phyloP scores from a whole-genome alignment of 2,329 filamentous ascomycete species.

The Chaetothyriales sp. region DNA sequence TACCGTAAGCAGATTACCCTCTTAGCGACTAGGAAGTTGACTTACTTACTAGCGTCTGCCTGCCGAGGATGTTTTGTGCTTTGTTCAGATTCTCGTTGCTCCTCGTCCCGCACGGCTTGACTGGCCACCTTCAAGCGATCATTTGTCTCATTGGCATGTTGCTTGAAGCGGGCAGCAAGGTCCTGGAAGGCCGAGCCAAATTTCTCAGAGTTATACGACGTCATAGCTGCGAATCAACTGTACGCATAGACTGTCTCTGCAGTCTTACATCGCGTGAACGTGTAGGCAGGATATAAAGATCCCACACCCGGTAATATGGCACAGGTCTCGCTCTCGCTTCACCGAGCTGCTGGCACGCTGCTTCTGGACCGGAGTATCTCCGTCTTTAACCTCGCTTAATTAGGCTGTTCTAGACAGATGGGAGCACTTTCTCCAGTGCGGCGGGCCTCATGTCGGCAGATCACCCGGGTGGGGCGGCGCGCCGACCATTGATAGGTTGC shows the following conservation, averaged over 20 bases:
- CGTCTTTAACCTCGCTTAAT: background rate
- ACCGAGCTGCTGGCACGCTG: background rate
- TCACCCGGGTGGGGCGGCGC: background rate
- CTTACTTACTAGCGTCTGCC: background rate
- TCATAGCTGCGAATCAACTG: background rate
- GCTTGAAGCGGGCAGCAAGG: background rate
- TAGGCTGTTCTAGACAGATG: background rate
- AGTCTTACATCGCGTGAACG: background rate
- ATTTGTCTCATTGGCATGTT: background rate
- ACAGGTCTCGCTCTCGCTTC: background rate
- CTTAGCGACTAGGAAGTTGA: background rate
- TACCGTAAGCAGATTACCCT: background rate
- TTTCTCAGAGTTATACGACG: background rate
- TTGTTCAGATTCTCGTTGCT: background rate
- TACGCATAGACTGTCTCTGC: background rate
- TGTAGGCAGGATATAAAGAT: background rate
- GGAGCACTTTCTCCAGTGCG: background rate
- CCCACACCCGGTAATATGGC: background rate
- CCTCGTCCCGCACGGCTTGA: background rate
- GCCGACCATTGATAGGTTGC: background rate
- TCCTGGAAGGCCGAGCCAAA: background rate
- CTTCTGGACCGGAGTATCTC: background rate
- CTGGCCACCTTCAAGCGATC: background rate
- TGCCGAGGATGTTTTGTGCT: background rate
- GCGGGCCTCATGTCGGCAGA: background rate